phyloP scores from a whole-genome alignment of 1,284 basidiomycete genomes.

The Xerocomus amazonicus region DNA sequence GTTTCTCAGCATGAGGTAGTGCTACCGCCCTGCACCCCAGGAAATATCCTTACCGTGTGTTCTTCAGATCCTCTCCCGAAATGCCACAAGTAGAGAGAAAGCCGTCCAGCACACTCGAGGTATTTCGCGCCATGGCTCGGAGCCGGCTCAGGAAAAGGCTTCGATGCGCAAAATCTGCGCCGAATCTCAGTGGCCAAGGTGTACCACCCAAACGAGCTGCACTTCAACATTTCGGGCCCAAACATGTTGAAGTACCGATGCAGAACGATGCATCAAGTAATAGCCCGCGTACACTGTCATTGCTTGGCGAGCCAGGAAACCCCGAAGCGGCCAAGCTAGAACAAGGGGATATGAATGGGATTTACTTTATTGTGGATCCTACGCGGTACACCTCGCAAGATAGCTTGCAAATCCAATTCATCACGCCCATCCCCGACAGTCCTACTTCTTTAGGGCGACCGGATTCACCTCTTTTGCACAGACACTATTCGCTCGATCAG shows the following conservation, averaged over 20 bases:
- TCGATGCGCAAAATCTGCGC: constrained; percentile 25
- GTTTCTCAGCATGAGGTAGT: constrained; percentile 21
- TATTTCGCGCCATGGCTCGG: constrained; percentile 14
- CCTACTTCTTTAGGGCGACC: constrained; percentile 8
- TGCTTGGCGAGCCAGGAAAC: neutral
- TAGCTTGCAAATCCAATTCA: constrained; percentile 20
- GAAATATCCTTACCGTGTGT: neutral
- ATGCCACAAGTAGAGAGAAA: constrained; percentile 10
- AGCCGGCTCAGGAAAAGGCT: constrained; percentile 21
- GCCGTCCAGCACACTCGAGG: constrained; percentile 3
- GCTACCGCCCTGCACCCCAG: neutral
- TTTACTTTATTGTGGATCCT: constrained; percentile 31
- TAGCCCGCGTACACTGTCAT: neutral
- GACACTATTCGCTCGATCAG: constrained; percentile 23
- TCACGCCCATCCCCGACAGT: constrained; percentile 27
- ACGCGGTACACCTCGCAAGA: constrained; percentile 20
- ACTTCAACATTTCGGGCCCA: neutral
- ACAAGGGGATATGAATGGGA: constrained; percentile 18
- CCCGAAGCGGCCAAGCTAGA: constrained; percentile 2
- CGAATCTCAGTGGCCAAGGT: constrained; percentile 19
- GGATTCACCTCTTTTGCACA: constrained; percentile 26
- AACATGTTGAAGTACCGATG: no score
- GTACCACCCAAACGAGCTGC: neutral
- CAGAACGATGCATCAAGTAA: neutral
- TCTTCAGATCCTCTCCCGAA: constrained; percentile 9